phyloP scores from a whole-genome alignment of 257 asterid genomes.

The Solanum etuberosum region DNA sequence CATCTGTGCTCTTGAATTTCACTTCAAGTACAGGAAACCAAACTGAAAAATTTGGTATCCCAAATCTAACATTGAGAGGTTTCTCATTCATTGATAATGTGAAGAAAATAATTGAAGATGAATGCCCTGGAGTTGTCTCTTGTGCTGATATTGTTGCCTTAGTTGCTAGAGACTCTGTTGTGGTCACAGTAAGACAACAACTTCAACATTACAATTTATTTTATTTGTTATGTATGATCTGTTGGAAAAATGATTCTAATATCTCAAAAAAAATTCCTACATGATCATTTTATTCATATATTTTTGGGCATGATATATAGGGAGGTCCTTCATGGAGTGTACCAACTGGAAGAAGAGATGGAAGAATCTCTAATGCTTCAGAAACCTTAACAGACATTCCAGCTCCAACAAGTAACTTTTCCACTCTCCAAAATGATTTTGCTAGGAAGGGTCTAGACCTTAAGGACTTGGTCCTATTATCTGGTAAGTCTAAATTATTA shows the following conservation, averaged over 20 bases:
- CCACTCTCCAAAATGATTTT: constrained; percentile 29
- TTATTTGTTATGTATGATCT: neutral
- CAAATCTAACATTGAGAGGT: constrained; percentile 16
- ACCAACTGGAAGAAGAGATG: constrained; percentile 44
- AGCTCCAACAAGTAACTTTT: constrained; percentile 26
- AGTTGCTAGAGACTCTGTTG: constrained; percentile 19
- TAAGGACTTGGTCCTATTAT: constrained; percentile 31
- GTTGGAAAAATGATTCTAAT: no score
- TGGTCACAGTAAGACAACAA: neutral
- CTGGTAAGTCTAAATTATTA: constrained; percentile 10
- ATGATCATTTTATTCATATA: neutral
- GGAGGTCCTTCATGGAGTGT: constrained; percentile 48
- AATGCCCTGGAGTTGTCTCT: constrained; percentile 22
- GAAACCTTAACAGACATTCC: constrained; percentile 34
- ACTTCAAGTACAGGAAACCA: neutral
- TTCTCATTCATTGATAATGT: constrained; percentile 14
- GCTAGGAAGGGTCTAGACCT: constrained; percentile 36
- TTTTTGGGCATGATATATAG: neutral
- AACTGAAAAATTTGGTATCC: constrained; percentile 9
- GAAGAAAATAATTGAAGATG: constrained; percentile 6
- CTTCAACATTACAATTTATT: neutral
- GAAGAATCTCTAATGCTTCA: constrained; percentile 25
- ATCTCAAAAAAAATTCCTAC: no score
- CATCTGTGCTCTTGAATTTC: constrained; percentile 11
- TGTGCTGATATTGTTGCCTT: constrained; percentile 23